A percentile compares a stretch with the other conserved stretches of the same genome.
phyloP scores from a whole-genome alignment of 2,329 filamentous ascomycete genomes.

The Dothistroma pini region DNA sequence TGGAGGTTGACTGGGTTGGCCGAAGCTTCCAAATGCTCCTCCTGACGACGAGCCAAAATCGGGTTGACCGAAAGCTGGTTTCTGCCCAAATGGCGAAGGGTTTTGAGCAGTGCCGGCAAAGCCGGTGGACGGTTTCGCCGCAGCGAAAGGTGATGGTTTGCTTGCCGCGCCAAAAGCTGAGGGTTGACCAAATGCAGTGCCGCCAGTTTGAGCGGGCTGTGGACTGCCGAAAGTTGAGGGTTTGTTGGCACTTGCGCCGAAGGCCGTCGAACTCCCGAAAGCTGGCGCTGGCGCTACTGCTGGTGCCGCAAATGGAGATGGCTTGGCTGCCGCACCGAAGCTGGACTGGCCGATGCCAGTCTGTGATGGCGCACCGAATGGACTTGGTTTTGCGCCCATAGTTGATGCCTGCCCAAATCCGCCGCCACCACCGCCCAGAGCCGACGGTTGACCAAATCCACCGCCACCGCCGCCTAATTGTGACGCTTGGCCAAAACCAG shows the following conservation, averaged over 20 bases:
- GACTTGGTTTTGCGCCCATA: constrained; percentile 10
- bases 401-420: constrained; percentile 34
- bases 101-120: background rate
- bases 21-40: constrained; percentile 3
- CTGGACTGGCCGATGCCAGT: constrained; percentile 9
- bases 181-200: constrained; percentile 18
- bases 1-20: background rate
- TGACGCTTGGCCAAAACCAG: constrained; percentile 29
- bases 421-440: constrained; percentile 35
- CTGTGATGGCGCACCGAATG: constrained; percentile 15
- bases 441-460: constrained; percentile 24
- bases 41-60: background rate
- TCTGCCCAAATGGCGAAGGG: background rate
- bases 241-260: background rate
- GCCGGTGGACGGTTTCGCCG: background rate
- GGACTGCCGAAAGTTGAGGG: background rate
- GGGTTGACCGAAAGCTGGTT: constrained; percentile 8
- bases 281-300: constrained; percentile 1
- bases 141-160: constrained; percentile 6
- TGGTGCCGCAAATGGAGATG: background rate
- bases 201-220: constrained; percentile 8
- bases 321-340: constrained; percentile 18
- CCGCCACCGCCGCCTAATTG: constrained; percentile 15
- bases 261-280: constrained; percentile 2
- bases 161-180: constrained; percentile 21